A percentile compares a stretch with the other conserved stretches of the same genome.
phyloP scores from a whole-genome alignment of 75 land plant genomes.

The Pinus taeda region DNA sequence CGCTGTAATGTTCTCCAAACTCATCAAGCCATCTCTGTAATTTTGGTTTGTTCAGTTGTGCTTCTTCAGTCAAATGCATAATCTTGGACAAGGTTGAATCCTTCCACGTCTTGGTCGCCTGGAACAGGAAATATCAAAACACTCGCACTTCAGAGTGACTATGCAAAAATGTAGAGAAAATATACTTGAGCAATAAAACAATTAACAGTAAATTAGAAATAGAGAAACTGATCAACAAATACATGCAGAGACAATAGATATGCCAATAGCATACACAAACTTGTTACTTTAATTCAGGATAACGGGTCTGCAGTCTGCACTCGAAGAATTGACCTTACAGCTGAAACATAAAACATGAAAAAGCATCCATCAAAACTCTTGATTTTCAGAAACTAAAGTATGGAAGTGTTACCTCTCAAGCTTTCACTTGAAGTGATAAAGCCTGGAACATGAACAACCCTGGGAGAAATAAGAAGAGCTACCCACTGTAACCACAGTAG shows the following conservation, averaged over 20 bases:
- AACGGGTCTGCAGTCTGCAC: too few relatives aligned
- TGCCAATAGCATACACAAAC: too few relatives aligned
- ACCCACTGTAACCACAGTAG: too few relatives aligned
- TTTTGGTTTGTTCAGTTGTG: slow-evolving; percentile 84
- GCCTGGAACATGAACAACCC: too few relatives aligned
- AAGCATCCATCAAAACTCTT: too few relatives aligned
- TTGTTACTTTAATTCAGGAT: too few relatives aligned
- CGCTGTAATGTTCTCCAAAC: slow-evolving; percentile 91
- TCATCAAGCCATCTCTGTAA: slow-evolving; percentile 98
- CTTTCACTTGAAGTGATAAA: too few relatives aligned
- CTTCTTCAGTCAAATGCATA: slow-evolving; percentile 92
- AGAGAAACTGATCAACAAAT: neutral
- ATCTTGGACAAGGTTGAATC: slow-evolving; percentile 90
- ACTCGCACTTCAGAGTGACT: slow-evolving; percentile 7
- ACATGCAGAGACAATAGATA: neutral
- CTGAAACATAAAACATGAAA: too few relatives aligned
- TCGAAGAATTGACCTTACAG: too few relatives aligned
- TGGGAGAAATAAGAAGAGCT: too few relatives aligned
- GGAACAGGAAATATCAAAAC: neutral
- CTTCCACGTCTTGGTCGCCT: slow-evolving; percentile 85
- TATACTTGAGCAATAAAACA: neutral
- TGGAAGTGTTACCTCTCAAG: too few relatives aligned
- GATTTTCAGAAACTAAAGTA: too few relatives aligned
- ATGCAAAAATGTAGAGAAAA: neutral
- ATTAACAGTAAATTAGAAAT: neutral